A percentile compares a stretch with the other conserved stretches of the same genome.
These are phyloP conservation scores for Phtheirospermum japonicum DNA, from an alignment of 257 asterid species.

Conservation along the genomic window DNA sequence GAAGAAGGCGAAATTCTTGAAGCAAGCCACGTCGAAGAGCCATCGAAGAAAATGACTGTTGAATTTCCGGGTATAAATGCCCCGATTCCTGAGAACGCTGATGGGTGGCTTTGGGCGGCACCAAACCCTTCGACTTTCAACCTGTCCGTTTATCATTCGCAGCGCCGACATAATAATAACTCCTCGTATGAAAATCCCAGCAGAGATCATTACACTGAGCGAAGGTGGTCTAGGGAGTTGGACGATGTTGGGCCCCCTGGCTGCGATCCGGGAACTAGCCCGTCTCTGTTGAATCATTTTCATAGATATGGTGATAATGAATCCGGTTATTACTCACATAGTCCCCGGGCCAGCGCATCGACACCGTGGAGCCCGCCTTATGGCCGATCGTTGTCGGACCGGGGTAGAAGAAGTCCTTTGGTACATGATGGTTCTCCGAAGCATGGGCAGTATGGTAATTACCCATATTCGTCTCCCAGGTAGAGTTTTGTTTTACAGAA, in stretches of 20 bases:
- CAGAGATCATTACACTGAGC: constrained; percentile 38
- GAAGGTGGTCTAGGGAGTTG: constrained; percentile 41
- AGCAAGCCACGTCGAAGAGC: constrained; percentile 29
- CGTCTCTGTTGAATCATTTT: constrained; percentile 47
- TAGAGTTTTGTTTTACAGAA: constrained; percentile 5
- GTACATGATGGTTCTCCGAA: constrained; percentile 37
- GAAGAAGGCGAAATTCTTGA: constrained; percentile 80
- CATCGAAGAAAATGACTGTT: constrained; percentile 57
- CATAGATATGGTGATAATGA: constrained; percentile 46
- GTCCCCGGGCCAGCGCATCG: constrained; percentile 40
- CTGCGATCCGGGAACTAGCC: constrained; percentile 59
- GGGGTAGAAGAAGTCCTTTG: constrained; percentile 56
- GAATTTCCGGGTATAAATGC: constrained; percentile 92
- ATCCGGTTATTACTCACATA: constrained; percentile 37
- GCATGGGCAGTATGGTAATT: constrained; percentile 35
- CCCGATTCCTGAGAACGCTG: constrained; percentile 82
- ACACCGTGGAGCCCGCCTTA: constrained; percentile 50
- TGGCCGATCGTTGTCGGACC: constrained; percentile 60
- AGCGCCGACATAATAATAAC: constrained; percentile 39
- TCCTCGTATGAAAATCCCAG: constrained; percentile 39
- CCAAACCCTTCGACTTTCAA: constrained; percentile 35
- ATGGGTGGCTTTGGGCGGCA: constrained; percentile 78
- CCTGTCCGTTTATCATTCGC: constrained; percentile 40
- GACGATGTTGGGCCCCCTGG: constrained; percentile 89
- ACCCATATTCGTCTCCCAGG: constrained; percentile 45